Evolutionary conservation across 306 rosid species (phyloP), one percentile per base, ranked within the genome.

Genomic region (Quercus engelmannii): DNA sequence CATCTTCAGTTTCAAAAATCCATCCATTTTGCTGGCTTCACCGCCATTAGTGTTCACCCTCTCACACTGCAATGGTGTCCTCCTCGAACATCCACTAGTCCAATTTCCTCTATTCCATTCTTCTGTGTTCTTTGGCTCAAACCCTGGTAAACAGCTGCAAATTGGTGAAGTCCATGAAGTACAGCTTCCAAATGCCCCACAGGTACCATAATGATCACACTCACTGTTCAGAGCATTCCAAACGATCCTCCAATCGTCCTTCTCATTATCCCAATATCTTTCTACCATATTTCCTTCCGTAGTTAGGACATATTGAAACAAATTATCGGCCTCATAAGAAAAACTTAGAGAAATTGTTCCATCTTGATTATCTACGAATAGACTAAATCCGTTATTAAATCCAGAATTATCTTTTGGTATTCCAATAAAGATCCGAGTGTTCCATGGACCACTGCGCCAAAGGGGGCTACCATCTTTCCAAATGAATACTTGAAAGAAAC

Each of bases 391-490:
- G 19, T 14, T 1, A 51, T 58, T 69, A 68, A 68, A 76, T 5
- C 3, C 18, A 20, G 76, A 17, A 21, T 17, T 0, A 75, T 58
- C 20, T 7, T 18, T 11, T 1, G 87, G 87, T 19, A 79, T 0
- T 20, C 95, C 91, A 4, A 82, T 69, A 64, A 88, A 90, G 82
- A 70, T 43, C 19, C 79, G 26, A 11, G 79, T 79, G 69, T 82
- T 85, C 92, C 92, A 88, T 3, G 86, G 92, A 35, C 94, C 91
- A 61, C 82, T 85, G 31, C 94, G 75, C 88, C 86, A 88, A 69
- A 5, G 54, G 2, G 88, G 92, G 4, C 52, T 57, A 30, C 85
- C 78, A 9, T 75, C 88, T 77, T 88, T 65, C 90, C 88, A 85
- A 13, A 86, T 49, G 51, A 86, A 83, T 20, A 69, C 71, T 67